phyloP scores from a whole-genome alignment of 805 yeast genomes.

The Saturnispora quitensis region DNA sequence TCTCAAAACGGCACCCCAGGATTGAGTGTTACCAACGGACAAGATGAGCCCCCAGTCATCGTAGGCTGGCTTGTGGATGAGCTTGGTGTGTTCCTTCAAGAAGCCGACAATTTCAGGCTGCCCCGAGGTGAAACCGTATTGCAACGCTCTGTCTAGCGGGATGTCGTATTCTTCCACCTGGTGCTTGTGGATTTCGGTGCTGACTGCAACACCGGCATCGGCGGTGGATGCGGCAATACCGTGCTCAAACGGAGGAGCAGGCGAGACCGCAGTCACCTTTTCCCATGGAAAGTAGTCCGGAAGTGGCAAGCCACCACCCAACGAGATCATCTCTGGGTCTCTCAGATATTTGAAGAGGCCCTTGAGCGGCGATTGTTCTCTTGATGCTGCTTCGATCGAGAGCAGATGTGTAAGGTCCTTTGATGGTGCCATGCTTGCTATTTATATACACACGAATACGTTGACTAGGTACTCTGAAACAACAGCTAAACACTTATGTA shows the following conservation, averaged over 20 bases:
- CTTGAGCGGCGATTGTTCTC: constrained; percentile 76
- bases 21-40: constrained; percentile 83
- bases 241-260: constrained; percentile 67
- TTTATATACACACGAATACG: neutral
- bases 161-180: constrained; percentile 45
- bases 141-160: constrained; percentile 78
- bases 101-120: constrained; percentile 60
- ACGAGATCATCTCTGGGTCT: constrained; percentile 70
- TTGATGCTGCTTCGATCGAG: constrained; percentile 68
- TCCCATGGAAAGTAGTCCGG: constrained; percentile 91
- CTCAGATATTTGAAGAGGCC: constrained; percentile 69
- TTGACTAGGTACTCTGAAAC: neutral
- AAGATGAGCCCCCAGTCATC: constrained; percentile 66
- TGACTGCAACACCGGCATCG: constrained; percentile 30
- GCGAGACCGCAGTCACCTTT: constrained; percentile 57
- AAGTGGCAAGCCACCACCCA: constrained; percentile 94
- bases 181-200: constrained; percentile 31
- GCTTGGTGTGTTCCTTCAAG: constrained; percentile 65
- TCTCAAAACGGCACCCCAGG: constrained; percentile 79
- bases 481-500: neutral
- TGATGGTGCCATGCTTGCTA: constrained; percentile 23
- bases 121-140: constrained; percentile 84
- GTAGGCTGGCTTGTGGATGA: constrained; percentile 43
- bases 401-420: constrained; percentile 69
- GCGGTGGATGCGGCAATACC: constrained; percentile 65